Conservation (phyloP, 2,329 filamentous ascomycete genomes). For the Colletotrichum musicola region DNA sequence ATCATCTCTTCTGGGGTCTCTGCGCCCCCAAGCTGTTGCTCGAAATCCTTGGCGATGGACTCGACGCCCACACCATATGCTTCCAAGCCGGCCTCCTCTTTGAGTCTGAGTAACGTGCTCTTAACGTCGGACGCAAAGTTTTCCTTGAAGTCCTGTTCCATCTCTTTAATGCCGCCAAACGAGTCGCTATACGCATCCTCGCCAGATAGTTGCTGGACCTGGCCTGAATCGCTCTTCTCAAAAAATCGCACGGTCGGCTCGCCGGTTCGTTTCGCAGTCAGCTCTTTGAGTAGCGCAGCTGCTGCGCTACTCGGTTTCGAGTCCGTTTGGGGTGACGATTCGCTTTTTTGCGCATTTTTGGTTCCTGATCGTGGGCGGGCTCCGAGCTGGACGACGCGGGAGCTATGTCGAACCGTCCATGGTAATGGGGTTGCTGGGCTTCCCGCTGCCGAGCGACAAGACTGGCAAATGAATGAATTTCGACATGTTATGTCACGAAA, state of each 20-base stretch:
- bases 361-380: slow-evolving; percentile 10
- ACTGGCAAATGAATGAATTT: slow-evolving; percentile 53
- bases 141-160: slow-evolving; percentile 46
- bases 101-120: slow-evolving; percentile 47
- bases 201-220: slow-evolving; percentile 52
- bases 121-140: slow-evolving; percentile 42
- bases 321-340: not conserved
- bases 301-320: slow-evolving; percentile 19
- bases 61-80: slow-evolving; percentile 61
- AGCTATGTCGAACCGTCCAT: slow-evolving; percentile 50
- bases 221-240: slow-evolving; percentile 58
- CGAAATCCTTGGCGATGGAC: slow-evolving; percentile 51
- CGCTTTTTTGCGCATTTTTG: slow-evolving; percentile 4
- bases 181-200: slow-evolving; percentile 57
- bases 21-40: slow-evolving; percentile 28
- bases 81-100: slow-evolving; percentile 30
- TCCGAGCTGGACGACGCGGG: slow-evolving; percentile 42
- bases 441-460: slow-evolving; percentile 50
- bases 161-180: slow-evolving; percentile 48
- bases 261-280: slow-evolving; percentile 34
- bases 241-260: slow-evolving; percentile 58
- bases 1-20: slow-evolving; percentile 52
- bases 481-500: slow-evolving; percentile 50
- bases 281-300: slow-evolving; percentile 42
- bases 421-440: slow-evolving; percentile 43